Conservation (phyloP, 1,139 yeast species). For the Debaryomyces sp. region DNA sequence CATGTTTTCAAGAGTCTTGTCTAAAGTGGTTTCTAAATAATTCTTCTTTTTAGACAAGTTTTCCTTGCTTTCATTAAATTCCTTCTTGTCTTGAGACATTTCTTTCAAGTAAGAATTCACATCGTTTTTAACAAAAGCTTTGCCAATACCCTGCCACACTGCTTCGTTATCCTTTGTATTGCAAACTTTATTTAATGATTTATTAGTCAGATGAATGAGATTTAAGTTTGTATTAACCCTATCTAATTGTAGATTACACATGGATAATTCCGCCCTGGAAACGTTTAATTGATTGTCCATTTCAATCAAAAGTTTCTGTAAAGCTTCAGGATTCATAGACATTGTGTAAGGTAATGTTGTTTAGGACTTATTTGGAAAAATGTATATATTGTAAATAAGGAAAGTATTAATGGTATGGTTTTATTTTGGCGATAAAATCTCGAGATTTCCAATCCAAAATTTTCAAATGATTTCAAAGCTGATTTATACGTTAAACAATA, state of each 20-base stretch:
- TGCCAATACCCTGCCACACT: slow-evolving; percentile 89
- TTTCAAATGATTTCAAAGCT: neutral
- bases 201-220: slow-evolving; percentile 57
- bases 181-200: slow-evolving; percentile 51
- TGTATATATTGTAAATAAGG: neutral
- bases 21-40: slow-evolving; percentile 76
- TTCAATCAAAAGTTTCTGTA: slow-evolving; percentile 57
- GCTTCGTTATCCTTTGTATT: slow-evolving; percentile 36
- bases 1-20: slow-evolving; percentile 69
- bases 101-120: slow-evolving; percentile 50
- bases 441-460: neutral
- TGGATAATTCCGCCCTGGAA: slow-evolving; percentile 63
- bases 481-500: neutral
- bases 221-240: slow-evolving; percentile 59
- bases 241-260: slow-evolving; percentile 62
- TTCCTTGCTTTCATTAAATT: slow-evolving; percentile 58
- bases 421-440: neutral
- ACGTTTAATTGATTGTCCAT: slow-evolving; percentile 65
- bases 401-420: neutral
- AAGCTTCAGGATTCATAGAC: slow-evolving; percentile 53
- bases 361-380: neutral
- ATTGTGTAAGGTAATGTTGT: slow-evolving; percentile 1
- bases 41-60: slow-evolving; percentile 68
- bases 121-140: slow-evolving; percentile 58
- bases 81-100: slow-evolving; percentile 54